Conservation (phyloP, 371 early-diverging fungal genomes). For the Lichtheimia hyalospora region DNA sequence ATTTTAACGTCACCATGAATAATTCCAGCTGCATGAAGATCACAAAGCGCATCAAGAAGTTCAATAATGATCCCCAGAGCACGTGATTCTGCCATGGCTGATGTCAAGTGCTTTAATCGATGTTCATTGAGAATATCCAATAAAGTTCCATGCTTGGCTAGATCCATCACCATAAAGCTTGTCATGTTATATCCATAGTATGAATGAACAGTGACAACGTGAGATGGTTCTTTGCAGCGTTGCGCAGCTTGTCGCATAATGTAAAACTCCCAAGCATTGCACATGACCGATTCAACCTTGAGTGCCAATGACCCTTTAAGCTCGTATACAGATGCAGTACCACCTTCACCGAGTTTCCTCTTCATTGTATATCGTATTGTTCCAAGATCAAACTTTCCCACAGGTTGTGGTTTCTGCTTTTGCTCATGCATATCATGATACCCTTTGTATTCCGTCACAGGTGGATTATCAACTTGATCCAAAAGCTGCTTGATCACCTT, state of each 20-base stretch:
- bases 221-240: not conserved
- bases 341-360: conserved; percentile 41
- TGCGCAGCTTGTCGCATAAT: conserved; percentile 27
- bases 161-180: conserved; percentile 33
- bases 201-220: not conserved
- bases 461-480: not conserved
- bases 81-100: conserved; percentile 38
- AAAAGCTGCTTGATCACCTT: not conserved
- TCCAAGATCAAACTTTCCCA: not conserved
- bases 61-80: conserved; percentile 23
- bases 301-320: conserved; percentile 20
- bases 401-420: too few species aligned
- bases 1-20: conserved; percentile 51
- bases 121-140: conserved; percentile 31
- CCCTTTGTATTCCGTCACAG: not conserved
- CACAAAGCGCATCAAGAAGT: conserved; percentile 23
- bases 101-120: conserved; percentile 1
- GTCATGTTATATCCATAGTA: conserved; percentile 21
- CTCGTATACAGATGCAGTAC: conserved; percentile 34
- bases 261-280: conserved; percentile 46
- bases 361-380: not conserved
- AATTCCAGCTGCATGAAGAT: conserved; percentile 33
- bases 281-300: conserved; percentile 36
- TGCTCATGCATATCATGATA: not conserved
- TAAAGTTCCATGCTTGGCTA: conserved; percentile 28